These are phyloP conservation scores for Rhizophagus clarus DNA, from an alignment of 192 early-diverging fungal genomes.

Conservation along the genomic window DNA sequence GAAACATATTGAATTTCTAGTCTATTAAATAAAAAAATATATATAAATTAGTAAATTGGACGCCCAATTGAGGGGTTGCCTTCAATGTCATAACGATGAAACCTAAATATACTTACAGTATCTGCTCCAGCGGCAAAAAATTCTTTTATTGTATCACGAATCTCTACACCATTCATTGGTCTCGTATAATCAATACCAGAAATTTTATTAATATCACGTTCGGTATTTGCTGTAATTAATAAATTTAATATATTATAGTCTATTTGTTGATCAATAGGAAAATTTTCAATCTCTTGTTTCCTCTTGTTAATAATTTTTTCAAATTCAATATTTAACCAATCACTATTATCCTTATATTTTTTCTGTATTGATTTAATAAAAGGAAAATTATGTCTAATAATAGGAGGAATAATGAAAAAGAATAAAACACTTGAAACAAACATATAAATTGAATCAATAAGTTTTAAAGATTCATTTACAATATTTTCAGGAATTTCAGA, in stretches of 20 bases:
- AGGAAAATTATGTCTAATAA: neutral
- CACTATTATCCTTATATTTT: neutral
- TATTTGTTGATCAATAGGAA: neutral
- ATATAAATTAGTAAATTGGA: no score
- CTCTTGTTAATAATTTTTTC: neutral
- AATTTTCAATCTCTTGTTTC: neutral
- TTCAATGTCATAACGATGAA: no score
- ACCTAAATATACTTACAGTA: conserved; percentile 19
- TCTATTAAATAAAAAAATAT: neutral
- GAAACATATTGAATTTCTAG: neutral
- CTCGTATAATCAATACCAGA: neutral
- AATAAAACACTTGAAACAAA: neutral
- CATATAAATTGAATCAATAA: neutral
- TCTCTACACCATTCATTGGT: conserved; percentile 7
- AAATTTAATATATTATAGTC: neutral
- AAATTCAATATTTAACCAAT: neutral
- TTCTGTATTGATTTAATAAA: neutral
- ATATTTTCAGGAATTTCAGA: neutral
- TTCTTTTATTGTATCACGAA: neutral
- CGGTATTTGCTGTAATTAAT: neutral
- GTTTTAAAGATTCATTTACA: neutral
- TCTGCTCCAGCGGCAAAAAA: conserved; percentile 8
- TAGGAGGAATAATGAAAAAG: neutral
- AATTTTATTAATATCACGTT: neutral
- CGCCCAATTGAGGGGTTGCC: no score